Conservation (phyloP, 495 filamentous ascomycete genomes). For the Lentithecium fluviatile region DNA sequence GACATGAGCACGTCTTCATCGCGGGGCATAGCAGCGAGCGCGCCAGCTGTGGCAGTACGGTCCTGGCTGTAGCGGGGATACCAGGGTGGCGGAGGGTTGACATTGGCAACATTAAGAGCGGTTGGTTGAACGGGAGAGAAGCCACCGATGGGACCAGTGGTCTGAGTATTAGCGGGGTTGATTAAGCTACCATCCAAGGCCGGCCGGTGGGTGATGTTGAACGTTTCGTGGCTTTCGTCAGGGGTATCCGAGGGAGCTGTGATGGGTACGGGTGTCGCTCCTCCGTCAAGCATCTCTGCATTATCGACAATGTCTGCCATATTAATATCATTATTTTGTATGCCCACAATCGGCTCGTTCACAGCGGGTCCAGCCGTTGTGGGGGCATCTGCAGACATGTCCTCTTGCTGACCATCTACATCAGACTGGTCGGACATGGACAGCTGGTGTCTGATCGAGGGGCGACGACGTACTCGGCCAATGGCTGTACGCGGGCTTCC, state of each 20-base stretch:
- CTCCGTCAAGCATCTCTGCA: slow-evolving; percentile 73
- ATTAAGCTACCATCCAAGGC: slow-evolving; percentile 85
- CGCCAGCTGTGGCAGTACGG: slow-evolving; percentile 58
- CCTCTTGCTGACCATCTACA: slow-evolving; percentile 73
- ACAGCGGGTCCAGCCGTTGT: slow-evolving; percentile 63
- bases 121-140: slow-evolving; percentile 75
- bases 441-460: slow-evolving; percentile 81
- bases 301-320: slow-evolving; percentile 67
- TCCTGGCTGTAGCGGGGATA: slow-evolving; percentile 77
- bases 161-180: slow-evolving; percentile 54
- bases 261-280: slow-evolving; percentile 70
- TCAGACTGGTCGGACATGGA: slow-evolving; percentile 86
- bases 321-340: slow-evolving; percentile 57
- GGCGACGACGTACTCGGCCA: slow-evolving; percentile 55
- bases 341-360: slow-evolving; percentile 67
- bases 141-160: slow-evolving; percentile 57
- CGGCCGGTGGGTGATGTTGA: slow-evolving; percentile 95
- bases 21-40: slow-evolving; percentile 83
- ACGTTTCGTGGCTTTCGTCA: slow-evolving; percentile 69
- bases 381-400: slow-evolving; percentile 55
- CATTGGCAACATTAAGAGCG: slow-evolving; percentile 58
- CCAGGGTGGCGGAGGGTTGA: slow-evolving; percentile 55
- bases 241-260: slow-evolving; percentile 76
- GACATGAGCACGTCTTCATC: slow-evolving; percentile 99
- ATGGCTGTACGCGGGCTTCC: slow-evolving; percentile 37